Base-by-base conservation (phyloP, 2,329 filamentous ascomycete genomes). In the Zymoseptoria tritici region DNA sequence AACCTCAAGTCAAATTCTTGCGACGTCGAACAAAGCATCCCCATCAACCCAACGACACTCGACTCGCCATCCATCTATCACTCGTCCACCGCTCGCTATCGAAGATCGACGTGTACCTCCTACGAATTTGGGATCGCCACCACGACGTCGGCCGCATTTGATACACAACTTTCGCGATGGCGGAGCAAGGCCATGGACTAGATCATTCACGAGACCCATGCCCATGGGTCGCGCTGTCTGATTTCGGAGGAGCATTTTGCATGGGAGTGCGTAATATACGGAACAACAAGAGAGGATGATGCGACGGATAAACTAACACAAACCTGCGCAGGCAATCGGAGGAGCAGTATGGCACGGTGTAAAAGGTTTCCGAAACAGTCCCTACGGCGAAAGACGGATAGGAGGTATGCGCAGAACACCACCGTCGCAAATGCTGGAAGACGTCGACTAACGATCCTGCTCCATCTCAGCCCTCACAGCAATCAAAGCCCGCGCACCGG, bases 181-280 rank as follows among this genome's bases (percentile, higher is more conserved):
- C 62, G 54, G 67, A 69, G 56, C 55, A 61, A 57, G 63, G 64
- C 19, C 70, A 72, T 61, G 71, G 71, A 56, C 66, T 96, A 89
- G 93, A 99, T 85, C 94, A 97, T 82, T 89, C 90, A 65, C 85
- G 94, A 80, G 94, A 97, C 78, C 94, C 94, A 64, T 97, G 94
- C 79, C 94, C 94, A 59, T 97, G 88, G 87, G 92, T 97, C 72
- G 89, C 94, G 66, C 83, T 97, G 68, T 96, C 92, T 78, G 94
- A 99, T 80, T 97, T 97, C 75, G 94, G 94, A 64, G 94, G 94
- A 78, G 94, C 93, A 60, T 97, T 97, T 72, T 87, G 85, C 74
- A 97, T 97, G 93, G 93, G 93, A 70, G 91, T 94, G 89, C 66
- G 89, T 64, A 57, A 52, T 13, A 19, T 50, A 49, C 54, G 16